phyloP scores from a whole-genome alignment of 2,329 filamentous ascomycete genomes.

The Fusarium sp. region DNA sequence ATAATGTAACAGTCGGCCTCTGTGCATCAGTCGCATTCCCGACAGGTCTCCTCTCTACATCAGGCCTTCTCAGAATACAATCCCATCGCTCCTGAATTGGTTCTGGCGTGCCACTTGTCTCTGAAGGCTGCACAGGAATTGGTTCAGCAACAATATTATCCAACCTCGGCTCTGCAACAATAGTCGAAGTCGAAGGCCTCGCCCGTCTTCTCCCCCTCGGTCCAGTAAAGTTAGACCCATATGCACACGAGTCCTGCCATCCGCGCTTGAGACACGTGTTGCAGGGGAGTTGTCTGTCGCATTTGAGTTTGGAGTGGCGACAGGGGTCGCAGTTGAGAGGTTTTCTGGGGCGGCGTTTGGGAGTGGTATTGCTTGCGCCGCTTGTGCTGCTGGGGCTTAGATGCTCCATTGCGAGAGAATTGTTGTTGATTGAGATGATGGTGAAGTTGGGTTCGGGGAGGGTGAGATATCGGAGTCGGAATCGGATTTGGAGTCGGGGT shows the following conservation, averaged over 20 bases:
- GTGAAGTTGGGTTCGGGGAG: neutral
- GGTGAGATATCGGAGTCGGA: neutral
- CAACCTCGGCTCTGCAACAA: neutral
- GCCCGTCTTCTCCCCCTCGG: rapidly evolving
- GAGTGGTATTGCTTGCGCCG: neutral
- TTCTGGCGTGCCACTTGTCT: neutral
- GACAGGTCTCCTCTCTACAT: neutral
- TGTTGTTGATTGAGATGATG: neutral
- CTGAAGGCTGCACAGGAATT: neutral
- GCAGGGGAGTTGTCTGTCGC: slow-evolving; percentile 18
- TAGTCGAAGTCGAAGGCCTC: neutral
- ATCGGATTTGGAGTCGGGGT: neutral
- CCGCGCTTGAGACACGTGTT: slow-evolving; percentile 18
- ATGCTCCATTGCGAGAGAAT: neutral
- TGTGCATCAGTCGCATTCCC: neutral
- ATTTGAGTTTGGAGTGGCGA: slow-evolving; percentile 22
- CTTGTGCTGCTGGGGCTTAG: neutral
- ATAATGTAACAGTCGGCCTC: neutral
- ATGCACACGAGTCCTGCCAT: slow-evolving; percentile 9
- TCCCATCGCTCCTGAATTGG: slow-evolving; percentile 25
- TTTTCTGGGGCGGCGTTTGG: slow-evolving; percentile 11
- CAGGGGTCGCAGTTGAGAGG: slow-evolving; percentile 23
- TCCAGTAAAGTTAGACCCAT: slow-evolving; percentile 5
- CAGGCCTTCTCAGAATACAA: neutral
- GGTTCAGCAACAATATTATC: neutral